Percentiles rank a stretch among this genome's conserved stretches.
Evolutionary conservation across 495 filamentous ascomycete genomes (phyloP).

Genomic region (Podospora didyma): DNA sequence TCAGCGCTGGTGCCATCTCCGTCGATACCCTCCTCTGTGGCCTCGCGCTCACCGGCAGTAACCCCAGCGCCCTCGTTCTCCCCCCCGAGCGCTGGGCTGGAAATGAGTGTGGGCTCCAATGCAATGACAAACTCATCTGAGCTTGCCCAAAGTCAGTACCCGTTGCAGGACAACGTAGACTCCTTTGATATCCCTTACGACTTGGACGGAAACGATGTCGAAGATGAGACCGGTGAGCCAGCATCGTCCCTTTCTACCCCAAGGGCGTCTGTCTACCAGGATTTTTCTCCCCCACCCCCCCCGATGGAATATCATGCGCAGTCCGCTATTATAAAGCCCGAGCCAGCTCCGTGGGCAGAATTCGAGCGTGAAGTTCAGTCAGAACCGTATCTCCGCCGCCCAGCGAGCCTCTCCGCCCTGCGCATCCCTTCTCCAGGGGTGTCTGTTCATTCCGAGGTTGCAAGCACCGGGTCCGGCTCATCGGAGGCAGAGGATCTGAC

Average conservation of each 20-base stretch:
- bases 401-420: constrained; percentile 9
- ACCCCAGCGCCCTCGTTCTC: constrained; percentile 19
- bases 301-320: constrained; percentile 23
- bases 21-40: constrained; percentile 58
- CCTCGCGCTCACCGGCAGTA: constrained; percentile 39
- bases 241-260: constrained; percentile 43
- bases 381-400: constrained; percentile 32
- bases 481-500: constrained; percentile 47
- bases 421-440: constrained; percentile 16
- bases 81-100: constrained; percentile 2
- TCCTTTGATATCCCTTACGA: constrained; percentile 49
- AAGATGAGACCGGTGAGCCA: constrained; percentile 14
- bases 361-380: constrained; percentile 29
- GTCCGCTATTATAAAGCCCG: constrained; percentile 28
- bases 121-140: constrained; percentile 19
- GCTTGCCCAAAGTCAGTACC: constrained; percentile 28
- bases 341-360: constrained; percentile 26
- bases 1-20: constrained; percentile 59
- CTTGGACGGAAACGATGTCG: constrained; percentile 21
- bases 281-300: constrained; percentile 6
- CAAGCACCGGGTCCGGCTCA: constrained; percentile 17
- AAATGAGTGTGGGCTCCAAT: constrained; percentile 16
- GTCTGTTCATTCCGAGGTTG: constrained; percentile 21
- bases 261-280: constrained; percentile 35
- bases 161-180: constrained; percentile 42